A percentile compares a stretch with the other conserved stretches of the same genome.
Evolutionary conservation across 2,329 filamentous ascomycete genomes (phyloP).

Genomic region (Nemania abortiva): DNA sequence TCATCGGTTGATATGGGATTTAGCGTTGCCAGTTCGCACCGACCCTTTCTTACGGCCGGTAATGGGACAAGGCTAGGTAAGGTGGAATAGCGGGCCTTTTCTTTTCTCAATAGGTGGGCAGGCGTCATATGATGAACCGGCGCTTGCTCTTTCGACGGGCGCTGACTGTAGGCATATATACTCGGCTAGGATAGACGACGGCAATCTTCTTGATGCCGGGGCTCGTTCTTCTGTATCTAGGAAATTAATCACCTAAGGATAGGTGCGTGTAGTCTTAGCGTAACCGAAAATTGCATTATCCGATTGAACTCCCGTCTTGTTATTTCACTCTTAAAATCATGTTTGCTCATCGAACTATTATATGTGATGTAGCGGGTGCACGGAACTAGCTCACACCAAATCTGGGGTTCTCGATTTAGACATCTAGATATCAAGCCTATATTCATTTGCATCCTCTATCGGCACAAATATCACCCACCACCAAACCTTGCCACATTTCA

Average conservation of each 20-base stretch:
- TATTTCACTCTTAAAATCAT: not conserved
- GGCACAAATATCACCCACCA: no score
- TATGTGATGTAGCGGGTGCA: not conserved
- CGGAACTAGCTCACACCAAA: not conserved
- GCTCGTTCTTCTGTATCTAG: not conserved
- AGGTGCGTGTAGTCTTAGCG: not conserved
- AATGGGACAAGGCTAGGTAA: slow-evolving; percentile 3
- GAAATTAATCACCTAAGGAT: not conserved
- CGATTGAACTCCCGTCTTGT: not conserved
- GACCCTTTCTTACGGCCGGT: not conserved
- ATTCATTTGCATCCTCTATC: no score
- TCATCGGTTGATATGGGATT: not conserved
- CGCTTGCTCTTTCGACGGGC: not conserved
- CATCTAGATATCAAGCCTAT: no score
- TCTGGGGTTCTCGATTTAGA: not conserved
- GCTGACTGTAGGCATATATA: not conserved
- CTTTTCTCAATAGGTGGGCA: not conserved
- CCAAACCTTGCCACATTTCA: not conserved
- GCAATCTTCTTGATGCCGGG: not conserved
- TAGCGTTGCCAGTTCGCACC: not conserved
- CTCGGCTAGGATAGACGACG: not conserved
- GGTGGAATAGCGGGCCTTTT: not conserved
- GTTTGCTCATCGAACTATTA: not conserved
- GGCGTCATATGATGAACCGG: not conserved
- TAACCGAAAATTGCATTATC: slow-evolving; percentile 3